phyloP scores from a whole-genome alignment of 78 protist species.

The Blattamonas nauphoetae region DNA sequence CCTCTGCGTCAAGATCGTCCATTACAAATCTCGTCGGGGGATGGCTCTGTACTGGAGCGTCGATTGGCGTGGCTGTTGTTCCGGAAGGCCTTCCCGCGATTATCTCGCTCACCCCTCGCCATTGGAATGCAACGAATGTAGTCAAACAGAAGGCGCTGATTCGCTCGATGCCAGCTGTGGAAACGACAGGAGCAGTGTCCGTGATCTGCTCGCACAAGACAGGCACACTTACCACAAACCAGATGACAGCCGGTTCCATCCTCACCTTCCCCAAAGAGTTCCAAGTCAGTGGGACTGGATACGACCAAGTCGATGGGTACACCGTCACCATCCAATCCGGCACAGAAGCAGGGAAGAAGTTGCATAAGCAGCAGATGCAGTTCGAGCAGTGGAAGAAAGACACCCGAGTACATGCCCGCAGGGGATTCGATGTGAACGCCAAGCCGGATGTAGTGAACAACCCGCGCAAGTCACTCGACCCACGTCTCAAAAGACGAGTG shows the following conservation, averaged over 20 bases:
- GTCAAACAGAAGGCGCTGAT: constrained; percentile 68
- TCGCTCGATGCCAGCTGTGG: constrained; percentile 69
- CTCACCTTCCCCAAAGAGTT: not conserved
- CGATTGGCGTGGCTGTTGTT: not conserved
- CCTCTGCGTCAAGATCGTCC: not conserved
- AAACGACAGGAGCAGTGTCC: constrained; percentile 75
- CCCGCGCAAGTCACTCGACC: too few relatives aligned
- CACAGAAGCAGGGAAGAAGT: too few relatives aligned
- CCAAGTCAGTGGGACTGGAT: not conserved
- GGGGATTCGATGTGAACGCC: too few relatives aligned
- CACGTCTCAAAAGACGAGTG: too few relatives aligned
- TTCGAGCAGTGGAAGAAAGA: too few relatives aligned
- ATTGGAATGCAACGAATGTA: constrained; percentile 63
- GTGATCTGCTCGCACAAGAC: constrained; percentile 92
- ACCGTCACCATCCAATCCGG: too few relatives aligned
- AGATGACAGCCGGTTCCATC: constrained; percentile 49
- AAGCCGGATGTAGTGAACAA: too few relatives aligned
- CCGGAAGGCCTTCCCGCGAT: constrained; percentile 86
- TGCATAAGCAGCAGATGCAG: too few relatives aligned
- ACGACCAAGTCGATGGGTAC: too few relatives aligned
- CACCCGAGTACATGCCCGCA: too few relatives aligned
- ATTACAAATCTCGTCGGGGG: not conserved
- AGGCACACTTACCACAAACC: constrained; percentile 85
- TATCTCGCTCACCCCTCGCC: constrained; percentile 71
- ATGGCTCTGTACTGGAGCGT: not conserved